Evolutionary conservation across 1,284 basidiomycete genomes (phyloP).

Genomic region (Austroboletus novae-zelandiae): DNA sequence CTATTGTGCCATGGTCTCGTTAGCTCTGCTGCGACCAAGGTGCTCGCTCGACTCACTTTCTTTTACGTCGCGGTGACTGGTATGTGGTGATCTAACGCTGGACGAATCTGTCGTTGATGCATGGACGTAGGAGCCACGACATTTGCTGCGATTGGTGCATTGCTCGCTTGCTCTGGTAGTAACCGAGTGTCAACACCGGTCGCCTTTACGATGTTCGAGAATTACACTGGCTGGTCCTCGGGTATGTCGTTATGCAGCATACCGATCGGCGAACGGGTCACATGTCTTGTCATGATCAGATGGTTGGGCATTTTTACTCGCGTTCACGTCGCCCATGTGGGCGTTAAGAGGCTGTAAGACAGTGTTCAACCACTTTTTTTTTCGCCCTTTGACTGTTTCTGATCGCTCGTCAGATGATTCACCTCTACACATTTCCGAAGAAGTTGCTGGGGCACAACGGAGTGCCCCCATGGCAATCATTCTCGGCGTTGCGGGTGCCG

Average conservation of each 20-base stretch:
- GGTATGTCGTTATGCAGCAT: slow-evolving; percentile 34
- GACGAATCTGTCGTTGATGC: slow-evolving; percentile 1
- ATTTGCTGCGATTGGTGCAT: slow-evolving; percentile 55
- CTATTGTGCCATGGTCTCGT: slow-evolving; percentile 63
- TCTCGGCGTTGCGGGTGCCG: slow-evolving; percentile 57
- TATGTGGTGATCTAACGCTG: slow-evolving; percentile 24
- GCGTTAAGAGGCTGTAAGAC: slow-evolving; percentile 64
- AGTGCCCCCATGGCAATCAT: slow-evolving; percentile 79
- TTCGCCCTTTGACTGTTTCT: background rate
- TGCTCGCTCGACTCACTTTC: slow-evolving; percentile 66
- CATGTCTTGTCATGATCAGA: slow-evolving; percentile 34
- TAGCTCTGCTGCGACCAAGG: slow-evolving; percentile 65
- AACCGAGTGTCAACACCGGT: slow-evolving; percentile 61
- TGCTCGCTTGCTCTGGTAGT: slow-evolving; percentile 55
- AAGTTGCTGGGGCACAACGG: slow-evolving; percentile 61
- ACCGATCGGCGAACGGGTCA: background rate
- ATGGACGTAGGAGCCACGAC: slow-evolving; percentile 51
- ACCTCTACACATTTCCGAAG: slow-evolving; percentile 74
- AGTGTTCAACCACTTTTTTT: background rate
- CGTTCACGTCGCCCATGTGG: slow-evolving; percentile 77
- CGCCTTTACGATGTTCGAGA: slow-evolving; percentile 69
- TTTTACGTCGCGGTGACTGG: slow-evolving; percentile 66
- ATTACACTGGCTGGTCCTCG: slow-evolving; percentile 66
- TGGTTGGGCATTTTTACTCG: slow-evolving; percentile 70
- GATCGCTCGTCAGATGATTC: slow-evolving; percentile 55